A percentile compares a stretch with the other conserved stretches of the same genome.
Conservation (phyloP, 1,284 basidiomycete species). For the Boletus sp. region DNA sequence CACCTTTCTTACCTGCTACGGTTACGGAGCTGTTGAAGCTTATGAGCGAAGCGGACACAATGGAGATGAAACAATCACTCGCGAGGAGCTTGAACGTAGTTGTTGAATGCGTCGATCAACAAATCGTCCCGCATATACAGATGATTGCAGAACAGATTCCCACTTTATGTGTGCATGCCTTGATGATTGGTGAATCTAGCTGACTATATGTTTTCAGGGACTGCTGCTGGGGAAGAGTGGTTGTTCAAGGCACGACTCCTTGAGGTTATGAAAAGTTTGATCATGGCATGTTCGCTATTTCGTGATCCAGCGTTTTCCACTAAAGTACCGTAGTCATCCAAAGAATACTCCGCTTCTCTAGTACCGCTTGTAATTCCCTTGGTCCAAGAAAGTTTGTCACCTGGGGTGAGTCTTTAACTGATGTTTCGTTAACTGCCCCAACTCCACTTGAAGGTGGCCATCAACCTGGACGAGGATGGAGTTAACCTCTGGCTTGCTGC, state of each 20-base stretch:
- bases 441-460: slow-evolving; percentile 48
- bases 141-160: slow-evolving; percentile 71
- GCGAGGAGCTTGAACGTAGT: slow-evolving; percentile 67
- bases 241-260: slow-evolving; percentile 76
- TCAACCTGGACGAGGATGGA: slow-evolving; percentile 78
- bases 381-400: slow-evolving; percentile 69
- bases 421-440: slow-evolving; percentile 4
- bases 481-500: slow-evolving; percentile 73
- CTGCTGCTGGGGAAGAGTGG: slow-evolving; percentile 66
- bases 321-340: slow-evolving; percentile 47
- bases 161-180: slow-evolving; percentile 58
- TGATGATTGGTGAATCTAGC: slow-evolving; percentile 1
- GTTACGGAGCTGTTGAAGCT: slow-evolving; percentile 63
- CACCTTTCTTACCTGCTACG: slow-evolving; percentile 53
- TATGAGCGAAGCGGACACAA: slow-evolving; percentile 71
- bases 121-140: slow-evolving; percentile 70
- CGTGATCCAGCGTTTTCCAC: neutral
- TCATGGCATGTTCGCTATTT: slow-evolving; percentile 47
- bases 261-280: slow-evolving; percentile 67
- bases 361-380: slow-evolving; percentile 65
- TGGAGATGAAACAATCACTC: slow-evolving; percentile 76
- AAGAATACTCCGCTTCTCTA: slow-evolving; percentile 56
- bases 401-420: slow-evolving; percentile 44
- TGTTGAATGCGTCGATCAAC: slow-evolving; percentile 61
- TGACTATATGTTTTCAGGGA: slow-evolving; percentile 41